phyloP scores from a whole-genome alignment of 1,284 basidiomycete species.

The Cryptococcus wingfieldii region DNA sequence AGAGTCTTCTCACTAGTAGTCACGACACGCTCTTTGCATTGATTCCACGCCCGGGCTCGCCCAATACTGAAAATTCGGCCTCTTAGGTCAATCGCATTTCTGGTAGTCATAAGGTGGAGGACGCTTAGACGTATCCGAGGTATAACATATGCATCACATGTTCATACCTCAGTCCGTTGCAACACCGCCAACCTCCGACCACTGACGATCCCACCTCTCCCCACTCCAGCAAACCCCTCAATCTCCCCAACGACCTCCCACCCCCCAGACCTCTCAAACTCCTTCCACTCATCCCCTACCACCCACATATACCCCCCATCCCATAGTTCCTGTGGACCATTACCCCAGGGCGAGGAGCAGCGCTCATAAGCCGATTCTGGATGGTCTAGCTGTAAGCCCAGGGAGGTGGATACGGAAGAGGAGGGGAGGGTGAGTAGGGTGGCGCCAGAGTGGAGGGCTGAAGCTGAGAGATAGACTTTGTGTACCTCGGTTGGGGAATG shows the following conservation, averaged over 20 bases:
- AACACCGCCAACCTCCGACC: neutral
- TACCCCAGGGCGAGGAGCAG: neutral
- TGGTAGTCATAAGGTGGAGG: too few relatives aligned
- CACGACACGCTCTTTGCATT: too few relatives aligned
- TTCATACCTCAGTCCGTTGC: neutral
- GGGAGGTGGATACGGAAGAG: neutral
- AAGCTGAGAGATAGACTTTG: neutral
- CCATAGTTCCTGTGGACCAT: neutral
- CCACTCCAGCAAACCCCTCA: neutral
- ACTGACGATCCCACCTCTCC: neutral
- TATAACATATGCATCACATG: too few relatives aligned
- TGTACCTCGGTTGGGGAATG: neutral
- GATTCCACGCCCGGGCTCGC: too few relatives aligned
- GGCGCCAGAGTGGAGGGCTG: neutral
- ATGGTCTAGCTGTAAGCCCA: neutral
- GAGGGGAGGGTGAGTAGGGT: neutral
- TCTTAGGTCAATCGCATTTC: too few relatives aligned
- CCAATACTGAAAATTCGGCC: too few relatives aligned
- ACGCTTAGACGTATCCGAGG: too few relatives aligned
- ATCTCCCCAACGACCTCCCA: neutral
- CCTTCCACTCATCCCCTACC: neutral
- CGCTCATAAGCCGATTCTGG: slow-evolving; percentile 5
- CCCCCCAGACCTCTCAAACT: neutral
- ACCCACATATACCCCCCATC: neutral
- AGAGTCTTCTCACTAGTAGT: too few relatives aligned